Percentiles rank a stretch among this genome's conserved stretches.
Conservation (phyloP, 208 protist species). For the Leishmania mexicana region DNA sequence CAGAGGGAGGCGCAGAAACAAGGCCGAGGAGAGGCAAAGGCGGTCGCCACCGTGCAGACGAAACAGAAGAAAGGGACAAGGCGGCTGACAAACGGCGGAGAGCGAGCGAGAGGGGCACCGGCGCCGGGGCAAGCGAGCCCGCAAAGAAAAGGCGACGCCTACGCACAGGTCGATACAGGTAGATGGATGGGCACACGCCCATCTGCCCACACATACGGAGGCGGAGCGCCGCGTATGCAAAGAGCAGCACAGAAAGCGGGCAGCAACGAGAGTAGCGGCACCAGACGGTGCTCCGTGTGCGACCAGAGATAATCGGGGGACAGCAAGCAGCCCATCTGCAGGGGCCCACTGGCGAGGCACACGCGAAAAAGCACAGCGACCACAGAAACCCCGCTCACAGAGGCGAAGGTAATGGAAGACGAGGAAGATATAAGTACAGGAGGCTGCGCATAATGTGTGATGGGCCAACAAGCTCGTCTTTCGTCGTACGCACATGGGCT, state of each 20-base stretch:
- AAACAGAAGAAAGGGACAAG: background rate
- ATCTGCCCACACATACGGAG: no score
- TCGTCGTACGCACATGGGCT: no score
- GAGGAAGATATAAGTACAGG: no score
- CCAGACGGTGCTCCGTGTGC: background rate
- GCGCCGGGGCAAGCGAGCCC: background rate
- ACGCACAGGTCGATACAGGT: no score
- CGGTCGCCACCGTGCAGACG: background rate
- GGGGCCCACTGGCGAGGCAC: background rate
- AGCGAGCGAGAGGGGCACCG: background rate
- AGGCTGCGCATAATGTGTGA: no score
- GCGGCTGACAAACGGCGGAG: background rate
- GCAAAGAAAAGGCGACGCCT: no score
- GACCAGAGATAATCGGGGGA: background rate
- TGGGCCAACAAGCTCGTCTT: no score
- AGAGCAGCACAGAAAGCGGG: background rate
- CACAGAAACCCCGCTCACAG: background rate
- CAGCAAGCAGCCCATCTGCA: background rate
- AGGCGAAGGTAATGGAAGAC: no score
- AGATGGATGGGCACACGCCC: no score
- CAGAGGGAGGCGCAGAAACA: background rate
- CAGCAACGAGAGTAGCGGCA: slow-evolving; percentile 4
- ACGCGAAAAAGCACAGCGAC: background rate
- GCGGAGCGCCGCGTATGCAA: no score
- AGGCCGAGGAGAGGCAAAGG: background rate